Conservation (phyloP, 108 stramenopile genomes). For the Nitzschia palea region DNA sequence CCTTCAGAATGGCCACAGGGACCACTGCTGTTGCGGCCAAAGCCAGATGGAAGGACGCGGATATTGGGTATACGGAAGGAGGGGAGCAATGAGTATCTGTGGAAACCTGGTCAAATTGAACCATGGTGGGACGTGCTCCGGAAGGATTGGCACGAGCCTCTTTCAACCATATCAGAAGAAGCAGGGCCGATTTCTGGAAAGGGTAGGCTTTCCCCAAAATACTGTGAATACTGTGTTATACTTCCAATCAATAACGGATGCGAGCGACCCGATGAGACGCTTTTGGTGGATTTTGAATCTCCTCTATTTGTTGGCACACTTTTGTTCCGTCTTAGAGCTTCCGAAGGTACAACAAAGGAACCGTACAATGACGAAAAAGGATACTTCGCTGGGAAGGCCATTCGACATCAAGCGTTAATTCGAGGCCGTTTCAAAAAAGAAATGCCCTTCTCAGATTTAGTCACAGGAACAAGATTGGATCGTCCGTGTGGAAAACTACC, state of each 20-base stretch:
- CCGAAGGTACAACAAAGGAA: background rate
- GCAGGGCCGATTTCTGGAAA: background rate
- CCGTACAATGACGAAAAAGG: background rate
- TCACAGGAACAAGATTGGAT: conserved; percentile 55
- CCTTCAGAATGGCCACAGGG: conserved; percentile 46
- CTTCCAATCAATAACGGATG: conserved; percentile 59
- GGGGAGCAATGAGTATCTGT: background rate
- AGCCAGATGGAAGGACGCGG: conserved; percentile 36
- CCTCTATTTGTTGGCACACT: conserved; percentile 49
- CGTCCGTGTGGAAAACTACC: conserved; percentile 45
- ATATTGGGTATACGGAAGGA: conserved; percentile 43
- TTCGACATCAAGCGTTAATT: conserved; percentile 53
- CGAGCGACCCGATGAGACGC: conserved; percentile 39
- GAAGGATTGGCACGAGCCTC: background rate
- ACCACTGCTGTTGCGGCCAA: conserved; percentile 49
- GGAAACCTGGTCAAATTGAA: background rate
- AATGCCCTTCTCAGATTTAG: conserved; percentile 40
- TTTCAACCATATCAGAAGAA: background rate
- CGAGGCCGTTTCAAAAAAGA: conserved; percentile 46
- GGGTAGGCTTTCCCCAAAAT: conserved; percentile 18
- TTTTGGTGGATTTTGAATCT: conserved; percentile 63
- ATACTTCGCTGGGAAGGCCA: conserved; percentile 44
- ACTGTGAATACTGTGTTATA: conserved; percentile 31
- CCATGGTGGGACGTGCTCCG: conserved; percentile 2
- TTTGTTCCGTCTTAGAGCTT: conserved; percentile 39